phyloP scores from a whole-genome alignment of 495 filamentous ascomycete species.

The Aspergillus ostianus region DNA sequence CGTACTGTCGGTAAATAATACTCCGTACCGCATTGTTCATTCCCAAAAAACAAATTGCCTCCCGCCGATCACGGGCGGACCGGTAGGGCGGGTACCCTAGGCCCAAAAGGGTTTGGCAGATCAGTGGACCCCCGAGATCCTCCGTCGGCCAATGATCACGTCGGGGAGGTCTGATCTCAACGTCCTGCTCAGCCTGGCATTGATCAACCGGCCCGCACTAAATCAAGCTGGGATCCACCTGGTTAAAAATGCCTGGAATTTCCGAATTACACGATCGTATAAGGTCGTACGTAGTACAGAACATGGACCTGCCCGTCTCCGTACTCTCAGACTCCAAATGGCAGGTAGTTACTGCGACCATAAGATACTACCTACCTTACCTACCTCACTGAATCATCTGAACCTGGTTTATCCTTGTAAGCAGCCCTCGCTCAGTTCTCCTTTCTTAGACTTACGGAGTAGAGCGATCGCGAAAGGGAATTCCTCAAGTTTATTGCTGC shows the following conservation, averaged over 20 bases:
- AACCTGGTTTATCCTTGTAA: too few relatives aligned
- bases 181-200: constrained; percentile 12
- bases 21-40: neutral
- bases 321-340: neutral
- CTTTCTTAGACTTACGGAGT: too few relatives aligned
- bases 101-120: constrained; percentile 7
- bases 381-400: too few relatives aligned
- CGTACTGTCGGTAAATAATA: too few relatives aligned
- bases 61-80: constrained; percentile 22
- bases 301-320: neutral
- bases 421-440: too few relatives aligned
- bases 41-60: constrained; percentile 7
- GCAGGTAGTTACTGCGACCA: neutral
- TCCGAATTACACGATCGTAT: neutral
- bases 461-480: neutral
- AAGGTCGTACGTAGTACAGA: constrained; percentile 2
- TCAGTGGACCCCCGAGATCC: constrained; percentile 33
- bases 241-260: neutral
- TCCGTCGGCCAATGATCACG: constrained; percentile 32
- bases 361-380: neutral
- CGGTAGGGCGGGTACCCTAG: constrained; percentile 34
- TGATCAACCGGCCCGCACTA: constrained; percentile 11
- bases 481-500: neutral
- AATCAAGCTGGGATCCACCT: constrained; percentile 13
- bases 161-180: constrained; percentile 11